Evolutionary conservation across 163 green algal species (phyloP), one percentile per base, ranked within the genome.

Genomic region (Coccomyxa subellipsoidea): DNA sequence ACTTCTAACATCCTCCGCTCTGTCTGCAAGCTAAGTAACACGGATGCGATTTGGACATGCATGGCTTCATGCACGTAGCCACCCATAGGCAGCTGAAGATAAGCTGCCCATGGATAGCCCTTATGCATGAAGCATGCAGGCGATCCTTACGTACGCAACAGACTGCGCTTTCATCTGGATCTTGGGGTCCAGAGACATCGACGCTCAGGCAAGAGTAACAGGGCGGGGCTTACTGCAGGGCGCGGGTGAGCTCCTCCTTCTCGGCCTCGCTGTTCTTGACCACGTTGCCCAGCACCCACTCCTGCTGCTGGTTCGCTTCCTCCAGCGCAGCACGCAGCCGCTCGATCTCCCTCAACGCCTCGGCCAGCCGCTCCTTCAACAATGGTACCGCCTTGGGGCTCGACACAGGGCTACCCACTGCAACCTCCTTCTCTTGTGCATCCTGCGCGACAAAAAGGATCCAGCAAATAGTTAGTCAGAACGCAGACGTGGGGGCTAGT

Each of bases 241-340:
- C 70, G n/a, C 32, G 21, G 32, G 34, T 40, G 32, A 77, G 70
- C 32, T 77, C 32, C 21, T 38, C 70, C 75, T 89, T 89, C 29
- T 84, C 70, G 29, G 79, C 81, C 15, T 83, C 84, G 53, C 84
- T 82, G n/a, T 38, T 81, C n/a, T 84, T 80, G 34, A n/a, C 53
- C 36, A 53, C 77, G 47, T 73, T 77, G 70, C 70, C 70, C 32
- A 77, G 70, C 70, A 77, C 32, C 70, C 70, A 77, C 70, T 77
- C 70, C 70, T 77, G 70, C 70, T 77, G 70, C 70, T n/a, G 32
- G 4, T 40, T 27, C 31, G 32, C 70, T 1, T 77, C 70, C 70
- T 77, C 70, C 70, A 77, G 70, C 2, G 70, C 70, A 8, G 32
- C 32, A 7, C 27, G 31, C 70, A 77, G 70, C 31, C 70, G 70